Percentiles rank a stretch among this genome's conserved stretches.
Conservation (phyloP, 1,139 yeast species). For the Pneumocystis oryctolagi region DNA sequence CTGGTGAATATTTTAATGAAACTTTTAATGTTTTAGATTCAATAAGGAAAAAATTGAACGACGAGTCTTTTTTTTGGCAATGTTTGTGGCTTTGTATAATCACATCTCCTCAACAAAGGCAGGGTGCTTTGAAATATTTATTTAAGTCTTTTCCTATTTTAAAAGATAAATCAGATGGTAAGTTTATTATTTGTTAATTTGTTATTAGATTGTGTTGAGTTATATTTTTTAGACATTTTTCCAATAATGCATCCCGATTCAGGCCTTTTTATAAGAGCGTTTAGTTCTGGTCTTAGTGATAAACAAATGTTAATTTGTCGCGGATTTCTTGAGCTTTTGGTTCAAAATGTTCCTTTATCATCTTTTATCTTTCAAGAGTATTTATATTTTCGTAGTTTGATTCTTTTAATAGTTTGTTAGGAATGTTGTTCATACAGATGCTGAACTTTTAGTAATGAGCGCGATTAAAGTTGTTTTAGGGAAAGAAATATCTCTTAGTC, state of each 20-base stretch:
- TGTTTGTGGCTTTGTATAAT: conserved; percentile 60
- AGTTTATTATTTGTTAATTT: conserved; percentile 19
- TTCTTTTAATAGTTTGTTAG: conserved; percentile 6
- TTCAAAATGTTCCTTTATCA: conserved; percentile 50
- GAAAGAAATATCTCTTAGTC: conserved; percentile 82
- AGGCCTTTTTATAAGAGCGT: conserved; percentile 60
- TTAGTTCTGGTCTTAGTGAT: conserved; percentile 49
- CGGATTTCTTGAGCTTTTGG: conserved; percentile 72
- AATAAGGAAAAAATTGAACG: conserved; percentile 37
- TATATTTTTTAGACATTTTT: not conserved
- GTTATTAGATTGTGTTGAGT: not conserved
- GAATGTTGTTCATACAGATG: conserved; percentile 31
- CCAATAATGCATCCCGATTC: conserved; percentile 54
- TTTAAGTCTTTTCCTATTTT: conserved; percentile 50
- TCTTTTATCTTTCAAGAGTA: conserved; percentile 38
- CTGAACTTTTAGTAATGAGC: conserved; percentile 32
- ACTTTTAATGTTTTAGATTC: conserved; percentile 45
- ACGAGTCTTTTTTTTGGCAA: conserved; percentile 78
- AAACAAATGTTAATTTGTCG: conserved; percentile 63
- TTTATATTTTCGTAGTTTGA: conserved; percentile 21
- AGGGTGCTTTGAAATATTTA: conserved; percentile 75
- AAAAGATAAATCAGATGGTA: conserved; percentile 14
- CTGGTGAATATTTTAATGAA: conserved; percentile 61
- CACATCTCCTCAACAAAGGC: conserved; percentile 58
- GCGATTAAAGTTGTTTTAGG: conserved; percentile 55